Percentiles rank a stretch among this genome's conserved stretches.
phyloP scores from a whole-genome alignment of 2,329 filamentous ascomycete genomes.

The Verticillium nonalfalfae region DNA sequence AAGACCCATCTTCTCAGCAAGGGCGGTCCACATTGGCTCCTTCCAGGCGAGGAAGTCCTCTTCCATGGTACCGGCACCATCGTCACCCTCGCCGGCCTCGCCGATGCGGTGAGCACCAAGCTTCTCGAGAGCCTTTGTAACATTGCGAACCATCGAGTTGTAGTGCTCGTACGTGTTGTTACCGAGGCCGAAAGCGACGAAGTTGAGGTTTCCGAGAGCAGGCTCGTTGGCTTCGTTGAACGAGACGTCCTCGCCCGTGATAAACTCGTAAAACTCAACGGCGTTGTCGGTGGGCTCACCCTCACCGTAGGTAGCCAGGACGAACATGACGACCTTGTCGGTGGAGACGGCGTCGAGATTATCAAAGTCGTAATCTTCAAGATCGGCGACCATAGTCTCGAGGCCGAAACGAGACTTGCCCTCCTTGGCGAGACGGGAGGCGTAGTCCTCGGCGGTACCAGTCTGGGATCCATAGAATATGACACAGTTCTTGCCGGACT shows the following conservation, averaged over 20 bases:
- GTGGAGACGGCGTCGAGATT: conserved; percentile 83
- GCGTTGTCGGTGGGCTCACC: conserved; percentile 98
- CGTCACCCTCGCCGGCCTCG: conserved; percentile 87
- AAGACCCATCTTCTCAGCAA: conserved; percentile 76
- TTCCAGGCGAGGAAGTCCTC: conserved; percentile 99
- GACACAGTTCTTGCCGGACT: conserved; percentile 92
- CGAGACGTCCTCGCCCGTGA: conserved; percentile 71
- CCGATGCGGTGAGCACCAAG: conserved; percentile 82
- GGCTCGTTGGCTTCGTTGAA: conserved; percentile 73
- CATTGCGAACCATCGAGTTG: conserved; percentile 94
- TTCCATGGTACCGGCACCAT: conserved; percentile 98
- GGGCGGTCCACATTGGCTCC: conserved; percentile 93
- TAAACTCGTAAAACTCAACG: conserved; percentile 97
- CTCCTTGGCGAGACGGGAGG: conserved; percentile 92
- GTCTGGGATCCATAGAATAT: conserved; percentile 99
- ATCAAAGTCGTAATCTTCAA: conserved; percentile 97
- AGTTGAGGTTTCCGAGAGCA: conserved; percentile 78
- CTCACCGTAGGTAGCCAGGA: conserved; percentile 95
- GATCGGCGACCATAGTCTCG: conserved; percentile 95
- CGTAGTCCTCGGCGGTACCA: conserved; percentile 96
- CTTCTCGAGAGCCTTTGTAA: conserved; percentile 74
- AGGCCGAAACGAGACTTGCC: conserved; percentile 93
- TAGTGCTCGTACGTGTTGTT: conserved; percentile 99
- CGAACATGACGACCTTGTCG: conserved; percentile 91
- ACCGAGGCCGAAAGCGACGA: conserved; percentile 90